Percentiles rank a stretch among this genome's conserved stretches.
Evolutionary conservation across 1,139 yeast genomes (phyloP).

Genomic region (Hemisphaericaspora subhashii): DNA sequence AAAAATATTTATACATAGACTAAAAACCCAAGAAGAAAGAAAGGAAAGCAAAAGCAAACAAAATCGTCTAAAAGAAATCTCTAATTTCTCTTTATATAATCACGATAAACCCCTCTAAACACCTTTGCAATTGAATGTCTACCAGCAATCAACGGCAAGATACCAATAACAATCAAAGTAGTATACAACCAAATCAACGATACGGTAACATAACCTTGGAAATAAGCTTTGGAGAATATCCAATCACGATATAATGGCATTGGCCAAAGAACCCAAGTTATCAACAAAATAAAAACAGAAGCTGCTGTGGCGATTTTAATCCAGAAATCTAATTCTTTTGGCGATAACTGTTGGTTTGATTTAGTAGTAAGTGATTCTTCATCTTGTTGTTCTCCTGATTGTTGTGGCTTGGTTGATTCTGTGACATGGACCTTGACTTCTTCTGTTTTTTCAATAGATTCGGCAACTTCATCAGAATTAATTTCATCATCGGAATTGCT

Average conservation of each 20-base stretch:
- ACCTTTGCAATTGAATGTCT: constrained; percentile 26
- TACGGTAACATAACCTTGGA: constrained; percentile 42
- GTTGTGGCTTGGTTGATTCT: constrained; percentile 6
- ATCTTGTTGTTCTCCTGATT: constrained; percentile 2
- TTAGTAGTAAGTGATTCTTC: background rate
- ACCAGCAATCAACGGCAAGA: constrained; percentile 40
- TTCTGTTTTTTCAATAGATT: constrained; percentile 8
- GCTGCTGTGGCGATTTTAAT: constrained; percentile 32
- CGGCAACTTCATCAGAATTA: background rate
- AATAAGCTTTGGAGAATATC: constrained; percentile 39
- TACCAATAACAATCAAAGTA: constrained; percentile 32
- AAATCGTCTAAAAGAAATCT: background rate
- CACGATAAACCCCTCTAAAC: constrained; percentile 23
- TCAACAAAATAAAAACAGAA: constrained; percentile 25
- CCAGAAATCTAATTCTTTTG: constrained; percentile 19
- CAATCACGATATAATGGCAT: constrained; percentile 46
- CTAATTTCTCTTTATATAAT: constrained; percentile 13
- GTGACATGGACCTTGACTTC: constrained; percentile 5
- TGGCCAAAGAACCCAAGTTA: constrained; percentile 47
- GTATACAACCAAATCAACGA: constrained; percentile 40
- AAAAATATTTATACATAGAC: background rate
- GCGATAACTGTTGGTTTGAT: constrained; percentile 10
- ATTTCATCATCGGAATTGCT: constrained; percentile 5
- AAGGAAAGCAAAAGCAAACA: background rate
- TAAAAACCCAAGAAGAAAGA: background rate